phyloP scores from a whole-genome alignment of 2,329 filamentous ascomycete genomes.

The Calycina marina region DNA sequence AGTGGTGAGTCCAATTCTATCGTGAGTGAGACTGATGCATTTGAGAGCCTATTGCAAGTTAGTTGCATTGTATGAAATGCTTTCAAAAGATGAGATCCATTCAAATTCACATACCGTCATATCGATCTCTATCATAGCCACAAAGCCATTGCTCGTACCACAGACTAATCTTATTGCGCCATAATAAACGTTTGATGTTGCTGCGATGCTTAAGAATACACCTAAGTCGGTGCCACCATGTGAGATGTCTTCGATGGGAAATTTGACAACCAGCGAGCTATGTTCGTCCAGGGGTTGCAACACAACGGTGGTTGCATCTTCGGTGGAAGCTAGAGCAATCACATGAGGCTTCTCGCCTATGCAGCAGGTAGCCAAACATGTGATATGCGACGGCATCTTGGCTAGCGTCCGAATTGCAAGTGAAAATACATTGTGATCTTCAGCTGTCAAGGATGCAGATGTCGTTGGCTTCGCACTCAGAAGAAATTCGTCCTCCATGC shows the following conservation, averaged over 20 bases:
- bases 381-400: slow-evolving; percentile 8
- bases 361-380: slow-evolving; percentile 8
- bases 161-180: no score
- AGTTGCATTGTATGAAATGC: no score
- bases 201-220: not conserved
- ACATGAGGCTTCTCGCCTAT: slow-evolving; percentile 6
- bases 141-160: slow-evolving; percentile 19
- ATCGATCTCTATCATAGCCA: slow-evolving; percentile 13
- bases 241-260: no score
- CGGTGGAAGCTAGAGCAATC: slow-evolving; percentile 11
- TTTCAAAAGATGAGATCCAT: no score
- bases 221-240: no score
- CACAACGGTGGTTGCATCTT: slow-evolving; percentile 7
- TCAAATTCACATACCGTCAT: no score
- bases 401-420: slow-evolving; percentile 9
- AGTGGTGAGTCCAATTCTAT: slow-evolving; percentile 17
- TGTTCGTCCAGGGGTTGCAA: no score
- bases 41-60: no score
- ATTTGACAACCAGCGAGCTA: no score
- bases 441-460: no score
- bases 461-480: no score
- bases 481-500: slow-evolving; percentile 4
- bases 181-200: not conserved
- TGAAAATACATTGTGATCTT: no score
- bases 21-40: slow-evolving; percentile 6